These are phyloP conservation scores for Artemisia annua DNA, from an alignment of 129 eudicot genomes.

Conservation along the genomic window DNA sequence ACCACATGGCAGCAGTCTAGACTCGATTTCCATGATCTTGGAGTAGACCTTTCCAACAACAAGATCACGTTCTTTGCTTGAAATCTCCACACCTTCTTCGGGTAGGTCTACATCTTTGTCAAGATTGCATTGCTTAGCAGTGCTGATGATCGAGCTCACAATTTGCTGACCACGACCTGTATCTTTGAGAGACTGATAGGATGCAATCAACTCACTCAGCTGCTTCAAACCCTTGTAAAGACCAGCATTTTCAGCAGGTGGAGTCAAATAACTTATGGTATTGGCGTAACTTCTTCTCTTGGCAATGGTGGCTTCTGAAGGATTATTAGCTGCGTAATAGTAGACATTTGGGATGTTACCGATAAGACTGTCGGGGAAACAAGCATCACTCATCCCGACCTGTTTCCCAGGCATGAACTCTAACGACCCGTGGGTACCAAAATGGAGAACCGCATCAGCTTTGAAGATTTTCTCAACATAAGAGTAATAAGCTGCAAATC, in stretches of 20 bases:
- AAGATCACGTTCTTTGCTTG: conserved; percentile 74
- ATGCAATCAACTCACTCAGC: conserved; percentile 90
- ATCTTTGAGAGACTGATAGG: conserved; percentile 96
- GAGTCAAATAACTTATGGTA: conserved; percentile 94
- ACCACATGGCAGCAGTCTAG: conserved; percentile 93
- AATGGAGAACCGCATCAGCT: conserved; percentile 97
- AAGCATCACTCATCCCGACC: conserved; percentile 97
- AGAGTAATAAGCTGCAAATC: conserved; percentile 98
- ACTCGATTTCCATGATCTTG: conserved; percentile 98
- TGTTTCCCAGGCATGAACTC: conserved; percentile 99
- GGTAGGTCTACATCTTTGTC: conserved; percentile 98
- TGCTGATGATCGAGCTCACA: conserved; percentile 90
- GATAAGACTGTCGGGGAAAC: conserved; percentile 91
- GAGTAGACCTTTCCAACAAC: conserved; percentile 97
- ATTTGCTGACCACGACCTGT: conserved; percentile 95
- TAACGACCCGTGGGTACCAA: conserved; percentile 96
- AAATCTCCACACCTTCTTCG: conserved; percentile 74
- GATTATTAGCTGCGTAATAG: conserved; percentile 96
- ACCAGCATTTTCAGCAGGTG: conserved; percentile 99
- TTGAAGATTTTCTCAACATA: conserved; percentile 88
- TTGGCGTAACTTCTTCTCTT: conserved; percentile 95
- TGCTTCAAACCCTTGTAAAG: conserved; percentile 98
- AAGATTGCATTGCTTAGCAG: conserved; percentile 95
- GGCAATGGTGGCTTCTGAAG: conserved; percentile 96
- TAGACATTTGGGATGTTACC: conserved; percentile 95